These are phyloP conservation scores for Penicillium roqueforti DNA, from an alignment of 495 filamentous ascomycete species.

Conservation along the genomic window DNA sequence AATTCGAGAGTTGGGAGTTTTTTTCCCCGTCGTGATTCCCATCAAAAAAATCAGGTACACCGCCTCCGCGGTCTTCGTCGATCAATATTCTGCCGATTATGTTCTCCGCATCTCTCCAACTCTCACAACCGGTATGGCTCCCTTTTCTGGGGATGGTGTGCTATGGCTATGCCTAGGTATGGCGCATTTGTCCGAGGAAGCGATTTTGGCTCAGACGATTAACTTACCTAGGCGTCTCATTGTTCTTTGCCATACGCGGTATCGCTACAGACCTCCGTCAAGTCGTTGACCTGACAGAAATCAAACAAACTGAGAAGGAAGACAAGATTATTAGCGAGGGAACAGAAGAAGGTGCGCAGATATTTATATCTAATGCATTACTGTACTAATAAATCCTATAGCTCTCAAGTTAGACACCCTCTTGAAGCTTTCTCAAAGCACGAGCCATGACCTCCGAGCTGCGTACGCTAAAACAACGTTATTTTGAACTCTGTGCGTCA, in stretches of 20 bases:
- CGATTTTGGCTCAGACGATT: neutral
- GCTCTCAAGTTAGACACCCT: conserved; percentile 51
- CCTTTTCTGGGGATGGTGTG: conserved; percentile 38
- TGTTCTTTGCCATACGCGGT: conserved; percentile 46
- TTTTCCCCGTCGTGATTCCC: conserved; percentile 18
- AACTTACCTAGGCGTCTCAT: conserved; percentile 34
- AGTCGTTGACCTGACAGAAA: conserved; percentile 46
- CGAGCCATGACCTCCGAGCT: conserved; percentile 48
- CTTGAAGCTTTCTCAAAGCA: conserved; percentile 44
- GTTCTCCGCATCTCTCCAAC: conserved; percentile 32
- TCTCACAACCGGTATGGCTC: conserved; percentile 29
- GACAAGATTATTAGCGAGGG: conserved; percentile 45
- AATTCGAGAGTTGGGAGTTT: conserved; percentile 9
- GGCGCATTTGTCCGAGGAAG: neutral
- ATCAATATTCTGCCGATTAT: conserved; percentile 32
- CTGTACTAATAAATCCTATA: conserved; percentile 15
- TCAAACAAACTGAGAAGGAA: conserved; percentile 44
- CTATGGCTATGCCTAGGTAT: conserved; percentile 46
- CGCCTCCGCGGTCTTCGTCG: conserved; percentile 22
- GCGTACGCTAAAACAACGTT: conserved; percentile 36
- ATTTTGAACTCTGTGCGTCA: neutral
- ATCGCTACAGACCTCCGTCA: conserved; percentile 43
- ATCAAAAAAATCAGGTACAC: conserved; percentile 33
- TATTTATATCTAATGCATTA: neutral
- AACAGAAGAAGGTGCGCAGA: conserved; percentile 43